Base-by-base conservation (phyloP, 352 stramenopile species). In the Aphanomyces astaci region DNA sequence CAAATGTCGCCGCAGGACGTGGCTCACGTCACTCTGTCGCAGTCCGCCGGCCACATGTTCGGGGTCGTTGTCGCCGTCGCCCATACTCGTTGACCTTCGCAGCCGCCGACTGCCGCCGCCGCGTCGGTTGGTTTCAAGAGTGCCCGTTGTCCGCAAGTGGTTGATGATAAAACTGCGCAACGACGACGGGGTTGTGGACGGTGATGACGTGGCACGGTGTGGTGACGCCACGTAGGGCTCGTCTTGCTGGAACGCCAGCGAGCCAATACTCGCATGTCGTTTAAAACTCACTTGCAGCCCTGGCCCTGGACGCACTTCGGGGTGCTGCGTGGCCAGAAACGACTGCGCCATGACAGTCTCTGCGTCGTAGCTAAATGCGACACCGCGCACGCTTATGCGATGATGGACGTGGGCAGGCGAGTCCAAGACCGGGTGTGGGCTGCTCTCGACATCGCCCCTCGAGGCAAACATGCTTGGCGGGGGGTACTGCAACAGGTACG, bases 311-410 rank as follows among this genome's bases (percentile, higher is more conserved):
- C 78, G 74, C 32, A 70, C 75, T 15, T 71, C 72, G 67, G 86
- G 89, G 4, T 84, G 76, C 62, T 94, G 80, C 5, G 81, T 89
- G 0, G 85, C 81, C 77, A 95, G 90, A 75, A 90, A 95, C 31
- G 84, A 90, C 72, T 94, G 84, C 28, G 92, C 87, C 87, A 95
- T 94, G 43, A 95, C 82, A 75, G 82, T 90, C 66, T 95, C 87
- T 24, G 87, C 85, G 36, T 95, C 87, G 75, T 95, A 95, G 70
- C 87, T 94, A 73, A 95, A 95, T 3, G 87, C 87, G 55, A 77
- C 90, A 52, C 87, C 87, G 53, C 87, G 81, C 28, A 76, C 81
- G 25, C 76, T 55, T 69, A 79, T 62, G 48, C 63, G 63, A 3
- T 36, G 5, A 3, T 24, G 54, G 10, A 39, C 1, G 24, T n/a